These are phyloP conservation scores for Daldinia sp. DNA, from an alignment of 2,329 filamentous ascomycete genomes.

Conservation along the genomic window DNA sequence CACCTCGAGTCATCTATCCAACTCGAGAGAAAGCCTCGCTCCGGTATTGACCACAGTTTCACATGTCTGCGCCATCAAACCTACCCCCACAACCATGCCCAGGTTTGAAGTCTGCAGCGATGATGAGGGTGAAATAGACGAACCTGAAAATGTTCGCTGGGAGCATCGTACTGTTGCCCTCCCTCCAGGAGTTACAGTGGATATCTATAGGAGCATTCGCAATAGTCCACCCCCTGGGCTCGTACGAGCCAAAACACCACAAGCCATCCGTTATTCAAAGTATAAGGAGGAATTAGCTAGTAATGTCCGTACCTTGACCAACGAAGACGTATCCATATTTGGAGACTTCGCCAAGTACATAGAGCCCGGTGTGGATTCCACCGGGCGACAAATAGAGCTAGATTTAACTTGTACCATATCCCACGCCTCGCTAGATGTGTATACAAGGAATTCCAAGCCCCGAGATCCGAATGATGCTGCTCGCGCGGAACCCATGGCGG, in stretches of 20 bases:
- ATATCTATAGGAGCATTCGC: background rate
- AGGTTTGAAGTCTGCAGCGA: background rate
- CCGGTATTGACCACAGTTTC: background rate
- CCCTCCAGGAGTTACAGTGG: background rate
- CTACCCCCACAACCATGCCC: background rate
- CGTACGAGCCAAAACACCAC: background rate
- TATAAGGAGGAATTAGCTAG: background rate
- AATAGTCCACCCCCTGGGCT: background rate
- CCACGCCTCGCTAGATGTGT: background rate
- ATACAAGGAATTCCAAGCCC: background rate
- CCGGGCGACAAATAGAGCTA: slow-evolving; percentile 21
- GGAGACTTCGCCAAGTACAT: slow-evolving; percentile 37
- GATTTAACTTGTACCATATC: slow-evolving; percentile 33
- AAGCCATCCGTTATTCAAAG: background rate
- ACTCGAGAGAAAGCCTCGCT: background rate
- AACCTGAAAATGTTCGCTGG: background rate
- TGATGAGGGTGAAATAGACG: background rate
- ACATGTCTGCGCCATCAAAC: background rate
- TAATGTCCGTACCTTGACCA: background rate
- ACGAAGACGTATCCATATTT: slow-evolving; percentile 36
- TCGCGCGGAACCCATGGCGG: slow-evolving; percentile 10
- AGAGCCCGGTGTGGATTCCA: slow-evolving; percentile 13
- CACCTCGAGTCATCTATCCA: background rate
- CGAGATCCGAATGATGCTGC: background rate
- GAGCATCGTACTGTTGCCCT: background rate